Percentiles rank a stretch among this genome's conserved stretches.
Evolutionary conservation across 179 eudicot species (phyloP).

Genomic region (Amaranthus tricolor): DNA sequence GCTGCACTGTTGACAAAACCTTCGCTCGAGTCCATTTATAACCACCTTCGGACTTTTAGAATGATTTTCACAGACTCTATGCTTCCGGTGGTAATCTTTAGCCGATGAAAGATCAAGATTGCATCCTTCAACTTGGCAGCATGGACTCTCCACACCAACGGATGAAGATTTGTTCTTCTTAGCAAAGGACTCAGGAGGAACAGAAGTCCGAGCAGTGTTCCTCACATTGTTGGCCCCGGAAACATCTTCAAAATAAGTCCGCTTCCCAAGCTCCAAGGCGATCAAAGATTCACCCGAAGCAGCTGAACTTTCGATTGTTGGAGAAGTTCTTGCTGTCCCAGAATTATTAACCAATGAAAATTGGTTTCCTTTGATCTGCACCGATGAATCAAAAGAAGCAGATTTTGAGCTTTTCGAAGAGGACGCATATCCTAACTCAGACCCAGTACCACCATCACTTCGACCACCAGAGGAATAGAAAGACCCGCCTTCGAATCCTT

Average conservation of each 20-base stretch:
- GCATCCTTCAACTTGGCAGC: constrained; percentile 93
- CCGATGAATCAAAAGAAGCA: constrained; percentile 66
- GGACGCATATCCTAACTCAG: constrained; percentile 65
- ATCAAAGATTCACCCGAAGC: constrained; percentile 68
- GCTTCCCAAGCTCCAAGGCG: constrained; percentile 69
- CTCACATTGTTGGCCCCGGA: constrained; percentile 36
- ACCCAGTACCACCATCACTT: constrained; percentile 48
- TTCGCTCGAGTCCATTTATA: constrained; percentile 70
- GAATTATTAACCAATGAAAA: constrained; percentile 28
- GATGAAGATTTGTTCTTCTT: constrained; percentile 57
- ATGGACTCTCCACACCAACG: constrained; percentile 36
- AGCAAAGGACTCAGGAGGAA: constrained; percentile 31
- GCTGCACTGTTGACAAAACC: constrained; percentile 99
- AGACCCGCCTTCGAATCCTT: constrained; percentile 47
- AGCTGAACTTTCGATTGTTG: constrained; percentile 42
- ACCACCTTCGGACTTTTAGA: constrained; percentile 74
- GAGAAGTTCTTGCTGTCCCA: constrained; percentile 40
- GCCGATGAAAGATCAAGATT: constrained; percentile 78
- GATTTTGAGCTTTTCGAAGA: constrained; percentile 77
- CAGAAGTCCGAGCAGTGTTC: constrained; percentile 36
- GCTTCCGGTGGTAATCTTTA: constrained; percentile 90
- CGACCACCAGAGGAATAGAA: constrained; percentile 51
- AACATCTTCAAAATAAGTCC: constrained; percentile 71
- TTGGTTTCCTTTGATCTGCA: constrained; percentile 38
- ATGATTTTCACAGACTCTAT: constrained; percentile 87